Conservation (phyloP, 2,329 filamentous ascomycete species). For the Claviceps paspali region DNA sequence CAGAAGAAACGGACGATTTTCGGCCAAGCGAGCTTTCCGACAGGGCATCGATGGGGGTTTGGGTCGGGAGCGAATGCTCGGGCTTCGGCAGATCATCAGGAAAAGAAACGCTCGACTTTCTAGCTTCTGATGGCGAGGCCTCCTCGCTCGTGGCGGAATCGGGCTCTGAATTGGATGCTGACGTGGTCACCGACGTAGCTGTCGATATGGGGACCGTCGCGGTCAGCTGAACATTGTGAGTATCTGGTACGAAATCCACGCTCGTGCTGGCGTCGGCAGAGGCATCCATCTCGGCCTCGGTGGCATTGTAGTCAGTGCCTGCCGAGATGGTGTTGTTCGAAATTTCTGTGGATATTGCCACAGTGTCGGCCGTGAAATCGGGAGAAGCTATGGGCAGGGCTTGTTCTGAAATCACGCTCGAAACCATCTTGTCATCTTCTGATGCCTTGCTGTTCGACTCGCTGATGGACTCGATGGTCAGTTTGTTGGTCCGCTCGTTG, state of each 20-base stretch:
- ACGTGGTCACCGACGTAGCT: background rate
- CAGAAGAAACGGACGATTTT: slow-evolving; percentile 5
- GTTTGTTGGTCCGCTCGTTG: background rate
- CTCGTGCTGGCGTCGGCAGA: background rate
- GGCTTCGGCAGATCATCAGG: slow-evolving; percentile 18
- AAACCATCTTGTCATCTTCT: background rate
- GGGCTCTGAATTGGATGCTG: slow-evolving; percentile 7
- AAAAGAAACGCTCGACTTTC: slow-evolving; percentile 20
- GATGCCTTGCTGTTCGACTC: background rate
- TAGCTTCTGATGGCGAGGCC: slow-evolving; percentile 14
- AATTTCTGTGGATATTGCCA: too few species aligned
- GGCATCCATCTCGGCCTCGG: background rate
- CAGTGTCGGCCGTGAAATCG: background rate
- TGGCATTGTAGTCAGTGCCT: background rate
- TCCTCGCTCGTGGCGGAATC: slow-evolving; percentile 12
- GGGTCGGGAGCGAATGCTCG: slow-evolving; percentile 8
- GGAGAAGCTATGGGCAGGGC: background rate
- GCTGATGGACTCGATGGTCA: background rate
- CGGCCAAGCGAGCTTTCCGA: slow-evolving; percentile 6
- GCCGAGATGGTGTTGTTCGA: background rate
- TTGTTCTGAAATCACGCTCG: background rate
- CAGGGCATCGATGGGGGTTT: slow-evolving; percentile 1
- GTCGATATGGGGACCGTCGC: background rate
- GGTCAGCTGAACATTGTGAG: background rate
- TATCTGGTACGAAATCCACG: background rate